These are phyloP conservation scores for Parietichytrium sp. DNA, from an alignment of 108 stramenopile genomes.

Conservation along the genomic window DNA sequence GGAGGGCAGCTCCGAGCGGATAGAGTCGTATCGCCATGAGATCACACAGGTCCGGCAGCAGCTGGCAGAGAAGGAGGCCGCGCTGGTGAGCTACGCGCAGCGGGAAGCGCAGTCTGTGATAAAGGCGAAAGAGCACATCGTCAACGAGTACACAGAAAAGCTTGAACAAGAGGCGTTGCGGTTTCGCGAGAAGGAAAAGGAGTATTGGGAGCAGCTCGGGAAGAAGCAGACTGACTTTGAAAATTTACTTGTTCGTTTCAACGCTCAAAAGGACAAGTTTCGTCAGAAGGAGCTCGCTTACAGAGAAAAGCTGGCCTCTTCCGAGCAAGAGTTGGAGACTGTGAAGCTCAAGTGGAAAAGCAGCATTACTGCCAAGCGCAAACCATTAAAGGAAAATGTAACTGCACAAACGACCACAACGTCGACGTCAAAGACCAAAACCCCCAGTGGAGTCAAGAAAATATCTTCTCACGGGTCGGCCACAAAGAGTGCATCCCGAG, in stretches of 20 bases:
- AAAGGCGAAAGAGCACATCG: neutral
- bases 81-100: neutral
- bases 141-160: neutral
- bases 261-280: neutral
- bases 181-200: neutral
- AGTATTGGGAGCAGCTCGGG: neutral
- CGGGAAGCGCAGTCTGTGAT: neutral
- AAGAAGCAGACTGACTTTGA: constrained; percentile 6
- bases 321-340: neutral
- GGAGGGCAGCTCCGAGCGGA: too few relatives aligned
- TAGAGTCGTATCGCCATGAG: too few relatives aligned
- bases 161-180: neutral
- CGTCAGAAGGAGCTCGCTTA: neutral
- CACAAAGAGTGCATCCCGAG: too few relatives aligned
- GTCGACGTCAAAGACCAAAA: too few relatives aligned
- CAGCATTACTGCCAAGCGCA: neutral
- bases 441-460: too few relatives aligned
- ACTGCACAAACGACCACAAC: too few relatives aligned
- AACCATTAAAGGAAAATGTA: constrained; percentile 4
- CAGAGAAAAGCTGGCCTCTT: neutral
- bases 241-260: neutral
- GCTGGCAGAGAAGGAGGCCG: too few relatives aligned
- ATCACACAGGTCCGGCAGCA: too few relatives aligned
- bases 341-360: constrained; percentile 3
- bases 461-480: too few relatives aligned